A percentile compares a stretch with the other conserved stretches of the same genome.
Conservation (phyloP, 495 filamentous ascomycete genomes). For the Neurospora sp. region DNA sequence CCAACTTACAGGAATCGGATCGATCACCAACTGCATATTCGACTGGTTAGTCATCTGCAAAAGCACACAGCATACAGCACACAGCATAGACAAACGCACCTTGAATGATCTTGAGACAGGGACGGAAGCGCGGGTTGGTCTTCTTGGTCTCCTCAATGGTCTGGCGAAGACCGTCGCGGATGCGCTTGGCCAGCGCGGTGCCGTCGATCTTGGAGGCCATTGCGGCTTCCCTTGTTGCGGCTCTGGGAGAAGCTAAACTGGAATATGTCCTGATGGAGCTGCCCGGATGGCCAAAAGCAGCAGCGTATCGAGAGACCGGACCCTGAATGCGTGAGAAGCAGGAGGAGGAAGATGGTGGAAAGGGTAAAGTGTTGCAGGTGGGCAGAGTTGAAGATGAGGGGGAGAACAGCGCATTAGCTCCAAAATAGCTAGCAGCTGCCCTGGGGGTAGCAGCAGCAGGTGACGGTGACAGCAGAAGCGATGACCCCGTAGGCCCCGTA, state of each 20-base stretch:
- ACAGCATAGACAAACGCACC: constrained; percentile 40
- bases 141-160: constrained; percentile 76
- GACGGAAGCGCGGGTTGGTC: constrained; percentile 75
- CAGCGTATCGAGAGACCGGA: neutral
- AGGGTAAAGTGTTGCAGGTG: neutral
- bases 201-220: constrained; percentile 89
- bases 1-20: constrained; percentile 75
- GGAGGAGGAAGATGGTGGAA: neutral
- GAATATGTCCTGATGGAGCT: constrained; percentile 19
- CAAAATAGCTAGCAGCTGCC: neutral
- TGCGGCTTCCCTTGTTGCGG: constrained; percentile 63
- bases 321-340: neutral
- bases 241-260: constrained; percentile 29
- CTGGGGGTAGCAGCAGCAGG: neutral
- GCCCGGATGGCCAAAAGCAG: neutral
- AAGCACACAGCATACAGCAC: constrained; percentile 1
- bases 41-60: constrained; percentile 4
- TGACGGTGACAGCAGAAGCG: neutral
- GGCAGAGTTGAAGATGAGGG: neutral
- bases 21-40: constrained; percentile 62
- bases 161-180: constrained; percentile 65
- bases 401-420: neutral
- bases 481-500: neutral
- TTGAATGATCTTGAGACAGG: constrained; percentile 86
- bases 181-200: constrained; percentile 82